Conservation (phyloP, 257 asterid species). For the Solanum ossicruentum region DNA sequence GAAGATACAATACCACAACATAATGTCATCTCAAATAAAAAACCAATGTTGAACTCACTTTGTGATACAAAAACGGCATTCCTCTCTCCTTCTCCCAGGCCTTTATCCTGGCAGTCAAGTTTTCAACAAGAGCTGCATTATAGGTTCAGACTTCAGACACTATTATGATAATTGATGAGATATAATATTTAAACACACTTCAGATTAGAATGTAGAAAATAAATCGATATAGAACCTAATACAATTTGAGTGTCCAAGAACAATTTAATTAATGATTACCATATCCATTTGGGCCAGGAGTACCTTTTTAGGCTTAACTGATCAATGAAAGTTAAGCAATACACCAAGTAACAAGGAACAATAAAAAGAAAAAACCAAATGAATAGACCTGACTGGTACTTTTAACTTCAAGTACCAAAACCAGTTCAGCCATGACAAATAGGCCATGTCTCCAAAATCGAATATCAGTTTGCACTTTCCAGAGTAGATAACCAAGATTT, state of each 20-base stretch:
- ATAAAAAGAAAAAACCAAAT: not conserved
- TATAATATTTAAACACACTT: not conserved
- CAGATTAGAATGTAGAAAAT: not conserved
- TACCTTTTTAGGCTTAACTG: not conserved
- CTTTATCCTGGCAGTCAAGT: conserved; percentile 39
- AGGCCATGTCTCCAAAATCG: not conserved
- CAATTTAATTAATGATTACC: not conserved
- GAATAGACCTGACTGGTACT: not conserved
- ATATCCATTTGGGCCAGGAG: not conserved
- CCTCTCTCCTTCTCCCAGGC: conserved; percentile 72
- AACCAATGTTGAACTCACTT: conserved; percentile 18
- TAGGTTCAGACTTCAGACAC: conserved; percentile 2
- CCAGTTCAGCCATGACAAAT: not conserved
- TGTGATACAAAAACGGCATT: conserved; percentile 47
- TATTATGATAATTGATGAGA: not conserved
- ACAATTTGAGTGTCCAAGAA: not conserved
- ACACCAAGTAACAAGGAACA: not conserved
- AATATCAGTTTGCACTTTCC: not conserved
- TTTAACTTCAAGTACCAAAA: not conserved
- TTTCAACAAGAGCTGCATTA: conserved; percentile 58
- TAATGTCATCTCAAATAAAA: not conserved
- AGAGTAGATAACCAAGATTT: not conserved
- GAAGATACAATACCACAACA: not conserved
- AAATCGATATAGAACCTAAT: not conserved
- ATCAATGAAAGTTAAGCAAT: not conserved